Evolutionary conservation across 257 asterid species (phyloP), one percentile per base, ranked within the genome.

Genomic region (Ajuga chamaepitys): DNA sequence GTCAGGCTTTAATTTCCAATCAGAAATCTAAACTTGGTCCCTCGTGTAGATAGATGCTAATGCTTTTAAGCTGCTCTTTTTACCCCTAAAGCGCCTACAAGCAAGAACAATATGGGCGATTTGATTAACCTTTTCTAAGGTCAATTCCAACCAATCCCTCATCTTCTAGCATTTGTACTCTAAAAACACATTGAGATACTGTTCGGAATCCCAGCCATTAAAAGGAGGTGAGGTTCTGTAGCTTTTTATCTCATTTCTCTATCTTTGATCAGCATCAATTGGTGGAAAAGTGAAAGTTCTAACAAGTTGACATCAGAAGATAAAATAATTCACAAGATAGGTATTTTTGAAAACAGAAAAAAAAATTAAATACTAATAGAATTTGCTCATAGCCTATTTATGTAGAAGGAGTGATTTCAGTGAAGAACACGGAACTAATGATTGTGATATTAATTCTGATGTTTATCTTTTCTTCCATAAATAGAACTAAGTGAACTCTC

Each of bases 401-500:
- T 53, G 30, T 35, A 53, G 58, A 40, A 62, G 58, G 70, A 70
- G 63, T 26, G 51, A 67, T 52, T 55, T 66, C 57, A 55, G 64
- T 58, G 26, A 71, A 26, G 58, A 63, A 68, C 72, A 81, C 81
- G 82, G 67, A 75, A 75, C 64, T 75, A 60, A 37, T 79, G 81
- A 79, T 68, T 71, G 78, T 73, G 78, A 75, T 68, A 62, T 63
- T 45, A 64, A 55, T 75, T 34, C 45, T 71, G 69, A 68, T 28
- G 18, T 34, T 56, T 37, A 32, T 48, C 7, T 22, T 71, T 65
- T 53, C 71, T 60, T 41, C 75, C 77, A 79, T 40, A 61, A 75
- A 71, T 65, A 68, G 67, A 74, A 77, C 50, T 68, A 59, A 59
- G 68, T 46, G 67, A 61, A 65, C 65, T 73, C 61, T 62, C 74